Evolutionary conservation across 2,329 filamentous ascomycete genomes (phyloP).

Genomic region (Pyrenophora tritici-repentis): DNA sequence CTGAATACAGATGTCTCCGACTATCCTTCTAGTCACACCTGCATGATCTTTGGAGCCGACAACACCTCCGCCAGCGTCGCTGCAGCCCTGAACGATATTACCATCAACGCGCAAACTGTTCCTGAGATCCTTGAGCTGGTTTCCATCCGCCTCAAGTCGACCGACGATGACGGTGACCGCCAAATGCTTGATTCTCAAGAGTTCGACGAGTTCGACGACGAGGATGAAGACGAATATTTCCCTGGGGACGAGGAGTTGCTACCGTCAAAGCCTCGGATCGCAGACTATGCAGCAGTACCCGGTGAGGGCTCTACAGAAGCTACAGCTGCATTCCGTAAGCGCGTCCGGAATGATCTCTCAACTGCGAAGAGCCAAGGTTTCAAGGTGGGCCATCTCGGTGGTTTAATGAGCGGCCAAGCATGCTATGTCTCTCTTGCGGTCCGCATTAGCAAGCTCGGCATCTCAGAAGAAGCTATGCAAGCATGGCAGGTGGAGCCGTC

Average conservation of each 20-base stretch:
- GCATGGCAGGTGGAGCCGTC: slow-evolving; percentile 72
- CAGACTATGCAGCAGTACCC: background rate
- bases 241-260: slow-evolving; percentile 47
- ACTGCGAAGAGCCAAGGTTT: slow-evolving; percentile 69
- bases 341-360: slow-evolving; percentile 66
- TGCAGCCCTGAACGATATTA: slow-evolving; percentile 52
- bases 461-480: slow-evolving; percentile 74
- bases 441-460: slow-evolving; percentile 69
- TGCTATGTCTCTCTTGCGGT: slow-evolving; percentile 70
- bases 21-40: slow-evolving; percentile 64
- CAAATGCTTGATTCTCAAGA: slow-evolving; percentile 50
- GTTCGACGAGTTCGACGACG: slow-evolving; percentile 41
- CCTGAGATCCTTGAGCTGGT: slow-evolving; percentile 56
- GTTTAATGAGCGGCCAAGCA: slow-evolving; percentile 54
- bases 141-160: slow-evolving; percentile 42
- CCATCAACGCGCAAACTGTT: slow-evolving; percentile 54
- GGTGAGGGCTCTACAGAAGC: slow-evolving; percentile 23
- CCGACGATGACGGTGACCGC: slow-evolving; percentile 50
- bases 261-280: slow-evolving; percentile 35
- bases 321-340: slow-evolving; percentile 36
- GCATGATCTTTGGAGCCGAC: slow-evolving; percentile 61
- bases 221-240: slow-evolving; percentile 42
- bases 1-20: slow-evolving; percentile 57
- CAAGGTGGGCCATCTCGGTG: slow-evolving; percentile 66
- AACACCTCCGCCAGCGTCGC: slow-evolving; percentile 52